phyloP scores from a whole-genome alignment of 164 flowering plant species.

The Vitis rupestris region DNA sequence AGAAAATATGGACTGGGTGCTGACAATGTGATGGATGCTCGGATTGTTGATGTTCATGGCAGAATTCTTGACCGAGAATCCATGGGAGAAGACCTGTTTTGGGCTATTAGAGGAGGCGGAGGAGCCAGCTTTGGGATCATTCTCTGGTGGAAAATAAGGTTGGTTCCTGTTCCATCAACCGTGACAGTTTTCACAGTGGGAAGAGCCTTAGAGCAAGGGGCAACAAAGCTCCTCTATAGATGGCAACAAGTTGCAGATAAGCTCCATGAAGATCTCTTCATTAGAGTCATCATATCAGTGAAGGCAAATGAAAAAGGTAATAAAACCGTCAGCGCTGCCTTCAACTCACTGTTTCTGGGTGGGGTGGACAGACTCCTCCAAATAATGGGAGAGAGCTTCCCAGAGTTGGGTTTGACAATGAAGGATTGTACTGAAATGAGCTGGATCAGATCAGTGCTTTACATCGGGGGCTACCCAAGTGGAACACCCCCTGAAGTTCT shows the following conservation, averaged over 20 bases:
- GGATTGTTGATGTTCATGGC: slow-evolving; percentile 28
- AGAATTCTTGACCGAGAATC: slow-evolving; percentile 17
- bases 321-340: slow-evolving; percentile 6
- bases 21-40: slow-evolving; percentile 41
- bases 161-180: slow-evolving; percentile 23
- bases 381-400: slow-evolving; percentile 12
- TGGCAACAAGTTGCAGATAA: slow-evolving; percentile 24
- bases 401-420: slow-evolving; percentile 15
- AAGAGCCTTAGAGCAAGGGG: slow-evolving; percentile 15
- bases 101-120: slow-evolving; percentile 35
- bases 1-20: slow-evolving; percentile 45
- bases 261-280: slow-evolving; percentile 23
- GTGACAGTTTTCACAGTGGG: slow-evolving; percentile 25
- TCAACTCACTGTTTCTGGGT: slow-evolving; percentile 18
- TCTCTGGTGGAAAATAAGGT: slow-evolving; percentile 21
- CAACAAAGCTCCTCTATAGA: slow-evolving; percentile 4
- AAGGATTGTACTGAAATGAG: slow-evolving; percentile 16
- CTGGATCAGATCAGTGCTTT: slow-evolving; percentile 21
- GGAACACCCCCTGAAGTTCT: slow-evolving; percentile 24
- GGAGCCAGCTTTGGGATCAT: slow-evolving; percentile 30
- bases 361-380: slow-evolving; percentile 7
- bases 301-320: background rate
- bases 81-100: slow-evolving; percentile 33
- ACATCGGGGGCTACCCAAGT: slow-evolving; percentile 20
- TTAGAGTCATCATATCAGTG: slow-evolving; percentile 18